Conservation (phyloP, 2,329 filamentous ascomycete genomes). For the Colletotrichum nymphaeae region DNA sequence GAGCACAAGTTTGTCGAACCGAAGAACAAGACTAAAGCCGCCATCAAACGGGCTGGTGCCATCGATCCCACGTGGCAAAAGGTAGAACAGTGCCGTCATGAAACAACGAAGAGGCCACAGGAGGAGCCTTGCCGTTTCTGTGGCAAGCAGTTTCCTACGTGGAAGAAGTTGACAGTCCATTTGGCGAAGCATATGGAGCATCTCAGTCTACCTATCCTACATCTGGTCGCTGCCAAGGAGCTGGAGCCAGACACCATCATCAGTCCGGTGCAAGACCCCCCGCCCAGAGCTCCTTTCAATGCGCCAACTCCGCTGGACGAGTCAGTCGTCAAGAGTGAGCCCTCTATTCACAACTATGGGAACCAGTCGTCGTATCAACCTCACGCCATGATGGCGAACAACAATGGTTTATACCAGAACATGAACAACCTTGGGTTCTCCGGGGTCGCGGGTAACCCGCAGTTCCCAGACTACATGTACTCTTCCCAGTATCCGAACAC, state of each 20-base stretch:
- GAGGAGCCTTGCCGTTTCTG: slow-evolving; percentile 91
- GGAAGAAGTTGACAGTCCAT: slow-evolving; percentile 96
- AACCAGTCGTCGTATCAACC: slow-evolving; percentile 20
- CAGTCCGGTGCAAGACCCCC: slow-evolving; percentile 72
- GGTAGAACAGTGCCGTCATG: slow-evolving; percentile 81
- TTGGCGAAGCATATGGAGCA: slow-evolving; percentile 95
- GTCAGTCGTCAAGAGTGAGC: slow-evolving; percentile 44
- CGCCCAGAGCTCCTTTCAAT: slow-evolving; percentile 49
- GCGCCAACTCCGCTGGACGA: slow-evolving; percentile 44
- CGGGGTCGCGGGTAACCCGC: background rate
- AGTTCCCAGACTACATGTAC: slow-evolving; percentile 29
- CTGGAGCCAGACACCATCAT: slow-evolving; percentile 73
- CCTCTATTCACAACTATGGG: slow-evolving; percentile 26
- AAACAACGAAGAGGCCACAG: slow-evolving; percentile 73
- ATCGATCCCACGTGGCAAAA: slow-evolving; percentile 78
- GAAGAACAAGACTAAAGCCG: slow-evolving; percentile 79
- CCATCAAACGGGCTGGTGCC: slow-evolving; percentile 68
- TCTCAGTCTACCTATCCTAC: slow-evolving; percentile 84
- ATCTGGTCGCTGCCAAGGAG: slow-evolving; percentile 63
- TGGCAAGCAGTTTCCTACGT: slow-evolving; percentile 80
- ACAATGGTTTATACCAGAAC: background rate
- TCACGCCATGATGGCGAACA: background rate
- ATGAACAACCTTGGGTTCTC: slow-evolving; percentile 8
- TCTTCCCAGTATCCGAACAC: slow-evolving; percentile 12
- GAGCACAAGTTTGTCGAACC: slow-evolving; percentile 91